Base-by-base conservation (phyloP, 768 basidiomycete genomes). In the Suillus luteus region DNA sequence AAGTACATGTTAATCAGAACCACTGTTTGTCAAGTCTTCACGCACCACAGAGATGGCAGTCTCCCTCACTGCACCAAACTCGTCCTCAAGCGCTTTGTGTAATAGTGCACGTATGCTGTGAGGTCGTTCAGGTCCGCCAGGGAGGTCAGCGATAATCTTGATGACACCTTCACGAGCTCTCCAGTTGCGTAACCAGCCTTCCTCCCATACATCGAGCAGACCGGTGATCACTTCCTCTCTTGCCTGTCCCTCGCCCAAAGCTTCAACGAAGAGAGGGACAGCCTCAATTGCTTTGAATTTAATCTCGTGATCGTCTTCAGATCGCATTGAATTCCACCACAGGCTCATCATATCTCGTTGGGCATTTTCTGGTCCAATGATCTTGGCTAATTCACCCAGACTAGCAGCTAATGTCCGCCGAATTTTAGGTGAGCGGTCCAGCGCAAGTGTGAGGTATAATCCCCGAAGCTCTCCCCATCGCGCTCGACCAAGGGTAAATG, bases 341-440 rank as follows among this genome's bases (percentile, higher is more conserved):
- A 95, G 82, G 2, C 81, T 81, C 59, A 95, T 69, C 49, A 99
- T 78, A 73, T 95, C 93, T 48, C 75, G 73, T 55, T 80, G 78
- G 1, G 93, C 83, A 65, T 90, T 80, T 40, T 88, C 86, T 37
- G 82, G 79, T 0, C 93, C 93, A 43, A 98, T 83, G 61, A 98
- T 89, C 70, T 87, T 88, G 24, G 95, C 95, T 55, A 98, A 77
- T 74, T 95, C 95, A 59, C 95, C 95, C 15, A 96, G 72, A 62
- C 92, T 92, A 1, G 96, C 94, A 3, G 95, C 92, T 51, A 96
- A 81, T 15, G 93, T 92, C 58, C 85, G 85, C 27, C 88, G 85
- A 27, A 96, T 89, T 64, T 89, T 88, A 46, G 80, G 73, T 9
- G 82, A 81, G 19, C 78, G 79, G 70, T 87, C 84, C n/a, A 80